Conservation (phyloP, 73 alveolate species). For the Vitrella brassicaformis region DNA sequence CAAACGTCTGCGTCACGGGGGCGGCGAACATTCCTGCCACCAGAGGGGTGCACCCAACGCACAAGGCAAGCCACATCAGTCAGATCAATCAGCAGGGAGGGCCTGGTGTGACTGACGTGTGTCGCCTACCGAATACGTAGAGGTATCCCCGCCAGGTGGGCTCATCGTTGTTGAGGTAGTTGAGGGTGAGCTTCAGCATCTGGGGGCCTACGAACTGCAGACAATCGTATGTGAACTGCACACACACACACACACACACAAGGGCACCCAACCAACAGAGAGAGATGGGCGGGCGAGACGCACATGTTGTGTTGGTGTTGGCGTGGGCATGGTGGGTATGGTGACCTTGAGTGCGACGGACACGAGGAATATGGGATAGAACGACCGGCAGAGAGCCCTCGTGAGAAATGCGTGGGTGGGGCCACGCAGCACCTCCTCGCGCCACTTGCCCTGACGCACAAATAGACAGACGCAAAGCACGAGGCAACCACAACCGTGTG, state of each 20-base stretch:
- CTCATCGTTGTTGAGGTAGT: not conserved
- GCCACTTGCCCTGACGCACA: not conserved
- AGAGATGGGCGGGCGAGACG: too few relatives aligned
- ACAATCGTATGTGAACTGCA: slow-evolving; percentile 8
- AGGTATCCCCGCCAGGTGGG: not conserved
- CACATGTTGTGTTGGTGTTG: too few relatives aligned
- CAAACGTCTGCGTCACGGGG: slow-evolving; percentile 11
- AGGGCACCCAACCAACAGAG: too few relatives aligned
- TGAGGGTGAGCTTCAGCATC: slow-evolving; percentile 2
- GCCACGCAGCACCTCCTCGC: too few relatives aligned
- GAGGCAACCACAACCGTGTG: not conserved
- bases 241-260: not conserved
- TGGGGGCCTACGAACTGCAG: slow-evolving; percentile 24
- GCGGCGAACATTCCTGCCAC: slow-evolving; percentile 1
- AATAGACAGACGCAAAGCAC: not conserved
- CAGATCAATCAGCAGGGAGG: too few relatives aligned
- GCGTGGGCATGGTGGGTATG: too few relatives aligned
- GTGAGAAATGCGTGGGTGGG: too few relatives aligned
- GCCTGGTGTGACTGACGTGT: not conserved
- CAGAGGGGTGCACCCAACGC: not conserved
- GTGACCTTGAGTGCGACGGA: too few relatives aligned
- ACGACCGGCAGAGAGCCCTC: not conserved
- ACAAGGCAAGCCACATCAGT: not conserved
- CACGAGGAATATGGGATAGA: too few relatives aligned
- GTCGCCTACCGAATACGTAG: not conserved